Evolutionary conservation across 2,329 filamentous ascomycete species (phyloP).

Genomic region (Ophiostoma pallidulum): DNA sequence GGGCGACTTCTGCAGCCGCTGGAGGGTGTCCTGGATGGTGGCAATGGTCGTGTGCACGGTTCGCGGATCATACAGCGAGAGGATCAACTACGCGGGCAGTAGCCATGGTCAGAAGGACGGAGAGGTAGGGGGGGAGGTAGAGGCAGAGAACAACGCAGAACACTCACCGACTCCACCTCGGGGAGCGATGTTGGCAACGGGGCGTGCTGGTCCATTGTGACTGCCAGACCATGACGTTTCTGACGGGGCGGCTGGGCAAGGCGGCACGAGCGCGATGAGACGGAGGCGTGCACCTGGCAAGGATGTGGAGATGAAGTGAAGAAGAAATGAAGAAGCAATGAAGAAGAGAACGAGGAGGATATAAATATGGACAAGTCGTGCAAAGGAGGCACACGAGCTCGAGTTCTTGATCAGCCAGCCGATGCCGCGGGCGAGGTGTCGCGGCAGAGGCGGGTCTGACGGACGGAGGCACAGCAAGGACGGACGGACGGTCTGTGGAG

Average conservation of each 20-base stretch:
- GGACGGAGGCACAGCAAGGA: no score
- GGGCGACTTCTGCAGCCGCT: slow-evolving; percentile 66
- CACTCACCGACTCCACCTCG: slow-evolving; percentile 28
- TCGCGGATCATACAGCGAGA: slow-evolving; percentile 42
- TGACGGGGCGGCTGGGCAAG: not conserved
- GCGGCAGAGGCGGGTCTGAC: no score
- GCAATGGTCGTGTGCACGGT: slow-evolving; percentile 38
- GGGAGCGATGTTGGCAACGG: slow-evolving; percentile 23
- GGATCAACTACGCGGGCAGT: slow-evolving; percentile 30
- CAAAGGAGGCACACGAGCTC: no score
- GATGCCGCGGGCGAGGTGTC: no score
- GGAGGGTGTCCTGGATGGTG: slow-evolving; percentile 61
- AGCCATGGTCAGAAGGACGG: not conserved
- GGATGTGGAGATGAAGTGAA: no score
- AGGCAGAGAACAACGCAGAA: no score
- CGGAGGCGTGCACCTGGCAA: no score
- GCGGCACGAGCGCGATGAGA: no score
- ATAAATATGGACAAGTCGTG: no score
- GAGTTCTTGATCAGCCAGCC: no score
- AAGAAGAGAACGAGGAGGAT: not conserved
- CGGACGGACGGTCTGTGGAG: no score
- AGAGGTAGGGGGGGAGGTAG: not conserved
- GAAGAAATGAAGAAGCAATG: not conserved
- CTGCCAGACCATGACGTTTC: slow-evolving; percentile 4
- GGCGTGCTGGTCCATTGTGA: slow-evolving; percentile 15